A percentile compares a stretch with the other conserved stretches of the same genome.
phyloP scores from a whole-genome alignment of 2,329 filamentous ascomycete species.

The Beauveria sp. region DNA sequence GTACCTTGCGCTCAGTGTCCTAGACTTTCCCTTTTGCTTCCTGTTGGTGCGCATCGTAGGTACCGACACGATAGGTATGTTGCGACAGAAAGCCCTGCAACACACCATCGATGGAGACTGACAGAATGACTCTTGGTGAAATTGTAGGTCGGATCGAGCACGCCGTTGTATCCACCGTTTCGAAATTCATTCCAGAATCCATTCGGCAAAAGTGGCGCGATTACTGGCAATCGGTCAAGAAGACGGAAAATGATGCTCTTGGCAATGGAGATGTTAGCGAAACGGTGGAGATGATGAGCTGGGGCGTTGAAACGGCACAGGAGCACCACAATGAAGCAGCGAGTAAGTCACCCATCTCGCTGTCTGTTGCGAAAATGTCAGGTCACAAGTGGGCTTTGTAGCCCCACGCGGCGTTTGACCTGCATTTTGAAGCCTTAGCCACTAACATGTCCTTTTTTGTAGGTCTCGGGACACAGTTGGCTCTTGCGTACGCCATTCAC shows the following conservation, averaged over 20 bases:
- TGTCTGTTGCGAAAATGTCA: neutral
- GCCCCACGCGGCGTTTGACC: neutral
- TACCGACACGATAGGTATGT: conserved; percentile 72
- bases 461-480: conserved; percentile 73
- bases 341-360: conserved; percentile 50
- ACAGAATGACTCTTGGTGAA: neutral
- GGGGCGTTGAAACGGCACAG: conserved; percentile 58
- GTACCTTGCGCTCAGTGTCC: conserved; percentile 71
- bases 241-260: conserved; percentile 34
- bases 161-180: conserved; percentile 52
- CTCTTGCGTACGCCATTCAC: conserved; percentile 91
- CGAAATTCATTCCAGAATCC: conserved; percentile 51
- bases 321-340: conserved; percentile 56
- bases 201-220: conserved; percentile 46
- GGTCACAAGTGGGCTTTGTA: neutral
- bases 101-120: neutral
- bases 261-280: conserved; percentile 37
- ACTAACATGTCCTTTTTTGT: conserved; percentile 17
- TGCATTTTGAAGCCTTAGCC: conserved; percentile 1
- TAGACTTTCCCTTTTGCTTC: conserved; percentile 96
- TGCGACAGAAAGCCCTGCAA: neutral
- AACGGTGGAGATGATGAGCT: conserved; percentile 43
- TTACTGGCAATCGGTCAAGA: conserved; percentile 40
- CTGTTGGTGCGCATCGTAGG: conserved; percentile 75
- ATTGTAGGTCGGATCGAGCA: conserved; percentile 54